These are phyloP conservation scores for Verticillium dahliae DNA, from an alignment of 2,329 filamentous ascomycete species.

Conservation along the genomic window DNA sequence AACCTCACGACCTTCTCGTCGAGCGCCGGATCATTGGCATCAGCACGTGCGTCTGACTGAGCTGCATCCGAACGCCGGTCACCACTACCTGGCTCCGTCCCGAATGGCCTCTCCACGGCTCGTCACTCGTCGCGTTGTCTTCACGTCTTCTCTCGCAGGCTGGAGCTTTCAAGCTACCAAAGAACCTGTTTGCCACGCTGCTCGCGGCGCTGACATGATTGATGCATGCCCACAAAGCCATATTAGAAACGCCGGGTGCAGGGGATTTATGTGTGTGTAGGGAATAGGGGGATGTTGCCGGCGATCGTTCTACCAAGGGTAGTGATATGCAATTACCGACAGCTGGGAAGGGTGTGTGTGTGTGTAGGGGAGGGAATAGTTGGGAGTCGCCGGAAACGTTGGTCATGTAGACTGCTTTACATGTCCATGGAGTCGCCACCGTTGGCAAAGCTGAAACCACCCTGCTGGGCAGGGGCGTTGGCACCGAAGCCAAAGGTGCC, in stretches of 20 bases:
- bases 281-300: slow-evolving; percentile 11
- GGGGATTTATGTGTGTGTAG: slow-evolving; percentile 7
- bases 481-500: slow-evolving; percentile 76
- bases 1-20: neutral
- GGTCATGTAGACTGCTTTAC: slow-evolving; percentile 29
- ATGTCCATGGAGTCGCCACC: slow-evolving; percentile 60
- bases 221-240: slow-evolving; percentile 28
- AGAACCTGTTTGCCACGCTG: slow-evolving; percentile 35
- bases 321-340: slow-evolving; percentile 3
- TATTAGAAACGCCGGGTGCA: slow-evolving; percentile 22
- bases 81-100: neutral
- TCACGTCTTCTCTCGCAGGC: slow-evolving; percentile 28
- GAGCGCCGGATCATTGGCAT: neutral
- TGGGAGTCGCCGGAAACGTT: slow-evolving; percentile 3
- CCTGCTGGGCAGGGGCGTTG: slow-evolving; percentile 49
- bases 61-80: neutral
- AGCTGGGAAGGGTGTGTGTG: slow-evolving; percentile 1
- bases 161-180: slow-evolving; percentile 63
- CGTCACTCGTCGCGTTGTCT: neutral
- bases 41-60: neutral
- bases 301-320: slow-evolving; percentile 6
- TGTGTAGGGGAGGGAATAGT: slow-evolving; percentile 3
- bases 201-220: slow-evolving; percentile 1
- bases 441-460: slow-evolving; percentile 91
- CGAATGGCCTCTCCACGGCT: neutral